These are phyloP conservation scores for Saprolegnia diclina DNA, from an alignment of 352 stramenopile genomes.

Conservation along the genomic window DNA sequence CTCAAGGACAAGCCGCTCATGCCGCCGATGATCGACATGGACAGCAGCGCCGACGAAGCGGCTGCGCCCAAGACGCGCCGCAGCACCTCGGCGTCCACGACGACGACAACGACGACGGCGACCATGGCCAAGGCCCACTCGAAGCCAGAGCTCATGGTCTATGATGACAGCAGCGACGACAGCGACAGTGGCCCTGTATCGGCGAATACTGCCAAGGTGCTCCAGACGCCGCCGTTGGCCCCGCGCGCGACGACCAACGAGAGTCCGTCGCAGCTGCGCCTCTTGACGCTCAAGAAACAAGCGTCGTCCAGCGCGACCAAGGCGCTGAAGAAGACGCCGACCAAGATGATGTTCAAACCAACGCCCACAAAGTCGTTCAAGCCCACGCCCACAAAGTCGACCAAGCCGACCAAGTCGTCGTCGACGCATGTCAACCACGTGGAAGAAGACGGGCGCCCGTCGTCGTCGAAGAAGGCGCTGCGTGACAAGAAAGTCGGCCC, in stretches of 20 bases:
- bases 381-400: background rate
- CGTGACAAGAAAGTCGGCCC: no score
- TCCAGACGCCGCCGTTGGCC: background rate
- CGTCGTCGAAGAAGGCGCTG: no score
- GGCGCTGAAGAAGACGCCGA: background rate
- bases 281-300: background rate
- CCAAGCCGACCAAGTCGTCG: no score
- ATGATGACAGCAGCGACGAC: constrained; percentile 10
- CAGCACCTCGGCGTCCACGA: background rate
- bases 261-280: background rate
- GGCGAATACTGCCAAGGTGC: background rate
- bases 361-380: background rate
- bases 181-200: background rate
- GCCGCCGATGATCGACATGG: background rate
- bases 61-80: background rate
- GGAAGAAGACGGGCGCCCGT: no score
- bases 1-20: background rate
- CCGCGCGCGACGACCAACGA: background rate
- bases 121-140: background rate
- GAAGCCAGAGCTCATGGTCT: background rate
- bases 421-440: no score
- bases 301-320: background rate
- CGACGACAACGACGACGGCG: background rate
- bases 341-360: background rate
- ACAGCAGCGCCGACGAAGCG: constrained; percentile 6